A percentile compares a stretch with the other conserved stretches of the same genome.
These are phyloP conservation scores for Dendrobium officinale DNA, from an alignment of 106 monocot genomes.

Conservation along the genomic window DNA sequence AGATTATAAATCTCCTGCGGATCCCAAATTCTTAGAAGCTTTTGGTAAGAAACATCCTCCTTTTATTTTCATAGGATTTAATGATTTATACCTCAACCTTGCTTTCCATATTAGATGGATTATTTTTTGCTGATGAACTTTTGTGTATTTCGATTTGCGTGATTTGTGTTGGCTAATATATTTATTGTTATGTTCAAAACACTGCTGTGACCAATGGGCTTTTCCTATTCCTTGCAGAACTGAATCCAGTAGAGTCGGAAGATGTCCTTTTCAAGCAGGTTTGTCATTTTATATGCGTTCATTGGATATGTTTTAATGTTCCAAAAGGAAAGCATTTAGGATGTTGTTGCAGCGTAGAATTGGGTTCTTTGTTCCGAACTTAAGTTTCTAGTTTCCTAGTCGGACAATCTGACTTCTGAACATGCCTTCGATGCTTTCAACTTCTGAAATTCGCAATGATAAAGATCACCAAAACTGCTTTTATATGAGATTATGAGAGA, in stretches of 20 bases:
- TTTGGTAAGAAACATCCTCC: slow-evolving; percentile 34
- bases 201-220: neutral
- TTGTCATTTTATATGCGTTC: neutral
- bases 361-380: too few relatives aligned
- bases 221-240: slow-evolving; percentile 30
- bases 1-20: slow-evolving; percentile 68
- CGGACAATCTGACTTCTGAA: too few relatives aligned
- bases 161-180: neutral
- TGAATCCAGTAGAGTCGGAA: slow-evolving; percentile 51
- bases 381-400: too few relatives aligned
- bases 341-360: too few relatives aligned
- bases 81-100: neutral
- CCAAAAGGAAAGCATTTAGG: too few relatives aligned
- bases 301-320: too few relatives aligned
- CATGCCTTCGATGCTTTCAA: too few relatives aligned
- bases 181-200: neutral
- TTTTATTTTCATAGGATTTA: neutral
- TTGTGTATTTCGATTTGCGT: neutral
- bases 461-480: neutral
- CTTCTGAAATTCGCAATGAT: neutral
- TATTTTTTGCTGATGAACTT: neutral
- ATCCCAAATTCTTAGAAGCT: slow-evolving; percentile 68
- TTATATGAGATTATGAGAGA: neutral
- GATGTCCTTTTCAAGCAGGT: slow-evolving; percentile 72
- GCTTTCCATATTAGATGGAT: neutral